Percentiles rank a stretch among this genome's conserved stretches.
Evolutionary conservation across 1,284 basidiomycete species (phyloP).

Genomic region (Singerocomus inundabilis): DNA sequence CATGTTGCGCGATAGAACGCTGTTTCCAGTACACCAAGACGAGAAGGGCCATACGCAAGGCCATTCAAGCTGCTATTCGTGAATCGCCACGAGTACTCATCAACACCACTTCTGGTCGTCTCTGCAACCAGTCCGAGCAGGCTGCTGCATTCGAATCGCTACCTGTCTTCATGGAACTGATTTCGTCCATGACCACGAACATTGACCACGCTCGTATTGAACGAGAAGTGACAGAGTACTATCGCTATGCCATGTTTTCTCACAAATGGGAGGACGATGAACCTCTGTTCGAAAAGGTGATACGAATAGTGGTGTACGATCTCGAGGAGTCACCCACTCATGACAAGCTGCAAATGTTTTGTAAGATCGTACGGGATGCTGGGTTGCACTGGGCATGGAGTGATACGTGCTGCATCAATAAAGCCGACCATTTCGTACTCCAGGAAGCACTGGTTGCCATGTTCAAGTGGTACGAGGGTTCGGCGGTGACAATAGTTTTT

Average conservation of each 20-base stretch:
- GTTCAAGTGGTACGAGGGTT: constrained; percentile 10
- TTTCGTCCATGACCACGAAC: background rate
- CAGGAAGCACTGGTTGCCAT: constrained; percentile 7
- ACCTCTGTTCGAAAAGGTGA: constrained; percentile 6
- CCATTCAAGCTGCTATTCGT: background rate
- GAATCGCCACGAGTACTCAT: constrained; percentile 9
- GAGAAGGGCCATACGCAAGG: background rate
- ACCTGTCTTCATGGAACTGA: background rate
- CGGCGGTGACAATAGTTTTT: background rate
- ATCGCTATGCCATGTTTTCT: constrained; percentile 4
- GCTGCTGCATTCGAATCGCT: background rate
- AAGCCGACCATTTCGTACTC: background rate
- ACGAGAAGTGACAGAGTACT: background rate
- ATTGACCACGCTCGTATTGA: background rate
- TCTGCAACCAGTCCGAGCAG: background rate
- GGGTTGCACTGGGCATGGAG: background rate
- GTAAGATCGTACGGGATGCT: background rate
- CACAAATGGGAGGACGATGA: constrained; percentile 8
- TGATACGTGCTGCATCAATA: constrained; percentile 6
- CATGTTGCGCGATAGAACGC: background rate
- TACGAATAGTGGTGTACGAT: background rate
- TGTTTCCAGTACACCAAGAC: background rate
- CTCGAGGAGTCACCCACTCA: background rate
- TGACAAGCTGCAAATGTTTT: constrained; percentile 10
- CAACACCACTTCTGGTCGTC: constrained; percentile 5